Conservation (phyloP, 352 stramenopile genomes). For the Globisporangium viniferum region DNA sequence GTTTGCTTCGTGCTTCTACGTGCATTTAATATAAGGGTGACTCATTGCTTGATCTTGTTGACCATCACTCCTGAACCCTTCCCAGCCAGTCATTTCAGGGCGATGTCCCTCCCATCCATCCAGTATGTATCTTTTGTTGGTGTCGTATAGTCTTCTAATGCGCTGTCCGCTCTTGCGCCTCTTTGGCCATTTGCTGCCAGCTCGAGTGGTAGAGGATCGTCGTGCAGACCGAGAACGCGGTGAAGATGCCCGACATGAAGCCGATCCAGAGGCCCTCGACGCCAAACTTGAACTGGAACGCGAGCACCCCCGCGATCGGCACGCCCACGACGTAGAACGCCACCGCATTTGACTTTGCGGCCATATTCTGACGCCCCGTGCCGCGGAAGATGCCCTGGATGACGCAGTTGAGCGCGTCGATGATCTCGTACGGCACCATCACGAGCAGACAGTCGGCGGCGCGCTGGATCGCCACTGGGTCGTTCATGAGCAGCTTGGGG, state of each 20-base stretch:
- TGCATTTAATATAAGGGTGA: neutral
- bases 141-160: constrained; percentile 5
- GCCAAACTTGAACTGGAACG: constrained; percentile 36
- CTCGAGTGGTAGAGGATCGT: constrained; percentile 22
- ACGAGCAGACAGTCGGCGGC: constrained; percentile 49
- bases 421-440: constrained; percentile 58
- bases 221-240: constrained; percentile 13
- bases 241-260: constrained; percentile 53
- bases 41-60: too few species aligned
- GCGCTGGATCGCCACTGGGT: constrained; percentile 31
- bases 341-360: constrained; percentile 60
- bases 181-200: constrained; percentile 22
- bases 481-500: constrained; percentile 37
- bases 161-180: constrained; percentile 21
- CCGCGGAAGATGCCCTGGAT: constrained; percentile 74
- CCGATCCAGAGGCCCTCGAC: constrained; percentile 80
- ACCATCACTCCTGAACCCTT: too few species aligned
- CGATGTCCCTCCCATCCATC: too few species aligned
- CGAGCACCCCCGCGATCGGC: constrained; percentile 55
- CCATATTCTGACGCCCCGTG: constrained; percentile 58
- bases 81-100: too few species aligned
- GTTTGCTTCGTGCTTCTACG: neutral
- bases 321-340: constrained; percentile 78
- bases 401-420: constrained; percentile 68
- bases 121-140: too few species aligned